Conservation (phyloP, 495 filamentous ascomycete species). For the Lasiosphaeria hispida region DNA sequence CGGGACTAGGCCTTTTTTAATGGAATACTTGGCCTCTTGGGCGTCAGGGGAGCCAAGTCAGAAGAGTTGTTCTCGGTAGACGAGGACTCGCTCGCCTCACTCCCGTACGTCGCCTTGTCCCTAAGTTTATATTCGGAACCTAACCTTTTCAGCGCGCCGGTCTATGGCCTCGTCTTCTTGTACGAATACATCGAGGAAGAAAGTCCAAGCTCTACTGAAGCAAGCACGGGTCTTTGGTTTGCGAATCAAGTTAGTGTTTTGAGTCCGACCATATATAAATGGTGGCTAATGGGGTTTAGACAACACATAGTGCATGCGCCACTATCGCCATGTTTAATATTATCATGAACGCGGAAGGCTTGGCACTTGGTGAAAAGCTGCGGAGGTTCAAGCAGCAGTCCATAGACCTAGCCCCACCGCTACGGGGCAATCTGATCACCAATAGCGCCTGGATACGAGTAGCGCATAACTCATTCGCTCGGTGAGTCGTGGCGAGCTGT, state of each 20-base stretch:
- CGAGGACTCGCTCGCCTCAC: slow-evolving; percentile 57
- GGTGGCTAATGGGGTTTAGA: slow-evolving; percentile 46
- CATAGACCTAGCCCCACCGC: slow-evolving; percentile 60
- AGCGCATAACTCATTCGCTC: slow-evolving; percentile 83
- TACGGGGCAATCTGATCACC: slow-evolving; percentile 71
- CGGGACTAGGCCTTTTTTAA: slow-evolving; percentile 71
- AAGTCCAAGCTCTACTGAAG: slow-evolving; percentile 31
- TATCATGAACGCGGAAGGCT: slow-evolving; percentile 68
- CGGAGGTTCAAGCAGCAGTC: slow-evolving; percentile 70
- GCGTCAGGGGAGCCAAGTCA: slow-evolving; percentile 68
- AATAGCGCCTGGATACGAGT: slow-evolving; percentile 73
- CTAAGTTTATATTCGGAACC: neutral
- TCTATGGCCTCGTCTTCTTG: slow-evolving; percentile 81
- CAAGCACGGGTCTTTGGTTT: slow-evolving; percentile 81
- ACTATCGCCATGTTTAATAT: slow-evolving; percentile 88
- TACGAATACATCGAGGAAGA: slow-evolving; percentile 65
- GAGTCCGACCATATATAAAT: neutral
- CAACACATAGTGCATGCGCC: slow-evolving; percentile 78
- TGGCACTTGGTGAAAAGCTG: slow-evolving; percentile 66
- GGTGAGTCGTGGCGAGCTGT: slow-evolving; percentile 45
- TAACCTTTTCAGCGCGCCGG: slow-evolving; percentile 55
- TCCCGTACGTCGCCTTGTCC: slow-evolving; percentile 54
- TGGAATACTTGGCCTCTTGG: slow-evolving; percentile 74
- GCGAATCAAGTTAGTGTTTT: slow-evolving; percentile 73
- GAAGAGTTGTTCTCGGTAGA: slow-evolving; percentile 79